Conservation (phyloP, 1,284 basidiomycete species). For the Taiwanofungus camphoratus region DNA sequence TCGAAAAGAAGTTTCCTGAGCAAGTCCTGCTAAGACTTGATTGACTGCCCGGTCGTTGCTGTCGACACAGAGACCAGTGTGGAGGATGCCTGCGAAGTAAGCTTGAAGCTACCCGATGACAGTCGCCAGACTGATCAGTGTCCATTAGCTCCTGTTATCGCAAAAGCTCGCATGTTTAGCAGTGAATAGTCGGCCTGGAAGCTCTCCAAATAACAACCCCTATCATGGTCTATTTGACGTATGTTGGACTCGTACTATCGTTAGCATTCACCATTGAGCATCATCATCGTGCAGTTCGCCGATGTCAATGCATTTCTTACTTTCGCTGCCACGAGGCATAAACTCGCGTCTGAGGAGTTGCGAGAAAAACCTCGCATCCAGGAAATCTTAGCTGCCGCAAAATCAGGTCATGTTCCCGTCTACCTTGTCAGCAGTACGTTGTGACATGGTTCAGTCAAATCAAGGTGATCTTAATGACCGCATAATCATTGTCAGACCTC, state of each 20-base stretch:
- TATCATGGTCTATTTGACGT: slow-evolving; percentile 73
- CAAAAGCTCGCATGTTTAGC: slow-evolving; percentile 60
- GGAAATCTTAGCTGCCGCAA: slow-evolving; percentile 66
- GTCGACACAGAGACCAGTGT: slow-evolving; percentile 65
- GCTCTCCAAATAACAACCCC: slow-evolving; percentile 25
- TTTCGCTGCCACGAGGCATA: slow-evolving; percentile 71
- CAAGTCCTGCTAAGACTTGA: slow-evolving; percentile 41
- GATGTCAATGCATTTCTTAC: slow-evolving; percentile 80
- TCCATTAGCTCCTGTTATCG: slow-evolving; percentile 51
- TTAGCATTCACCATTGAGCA: not conserved
- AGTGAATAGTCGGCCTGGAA: slow-evolving; percentile 38
- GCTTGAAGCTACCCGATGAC: slow-evolving; percentile 19
- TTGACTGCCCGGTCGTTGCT: slow-evolving; percentile 56
- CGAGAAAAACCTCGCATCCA: slow-evolving; percentile 52
- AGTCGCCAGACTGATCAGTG: not conserved
- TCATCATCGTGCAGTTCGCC: slow-evolving; percentile 46
- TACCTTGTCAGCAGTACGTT: slow-evolving; percentile 69
- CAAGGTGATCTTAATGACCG: too few relatives aligned
- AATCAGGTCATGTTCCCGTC: slow-evolving; percentile 64
- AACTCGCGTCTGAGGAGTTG: slow-evolving; percentile 51
- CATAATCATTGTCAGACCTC: slow-evolving; percentile 43
- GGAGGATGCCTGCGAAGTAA: slow-evolving; percentile 74
- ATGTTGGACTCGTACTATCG: slow-evolving; percentile 21
- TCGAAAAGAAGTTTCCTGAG: not conserved
- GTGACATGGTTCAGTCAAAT: too few relatives aligned